phyloP scores from a whole-genome alignment of 352 stramenopile genomes.

The Globisporangium ultimum region DNA sequence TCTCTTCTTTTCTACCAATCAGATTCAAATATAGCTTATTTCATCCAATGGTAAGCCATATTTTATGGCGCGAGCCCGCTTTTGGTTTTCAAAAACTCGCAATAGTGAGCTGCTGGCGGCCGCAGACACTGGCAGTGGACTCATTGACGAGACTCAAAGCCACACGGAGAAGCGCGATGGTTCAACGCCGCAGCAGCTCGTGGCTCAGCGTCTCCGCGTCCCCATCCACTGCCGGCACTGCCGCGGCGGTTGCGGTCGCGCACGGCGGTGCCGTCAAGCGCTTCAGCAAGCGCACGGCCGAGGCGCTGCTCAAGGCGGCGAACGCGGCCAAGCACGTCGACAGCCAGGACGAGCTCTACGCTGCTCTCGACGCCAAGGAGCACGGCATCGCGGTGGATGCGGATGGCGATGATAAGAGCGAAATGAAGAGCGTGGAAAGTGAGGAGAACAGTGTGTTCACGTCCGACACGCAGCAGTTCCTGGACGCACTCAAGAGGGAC shows the following conservation, averaged over 20 bases:
- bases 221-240: neutral
- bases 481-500: constrained; percentile 29
- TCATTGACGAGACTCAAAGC: neutral
- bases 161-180: constrained; percentile 4
- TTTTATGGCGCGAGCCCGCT: neutral
- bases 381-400: neutral
- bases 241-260: neutral
- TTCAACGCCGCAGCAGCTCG: constrained; percentile 8
- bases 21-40: neutral
- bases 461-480: constrained; percentile 24
- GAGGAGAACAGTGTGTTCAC: constrained; percentile 8
- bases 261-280: neutral
- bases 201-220: constrained; percentile 7
- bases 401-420: neutral
- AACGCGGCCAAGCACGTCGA: neutral
- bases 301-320: neutral
- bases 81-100: constrained; percentile 6
- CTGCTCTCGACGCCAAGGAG: neutral
- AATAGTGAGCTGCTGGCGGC: neutral
- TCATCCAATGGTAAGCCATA: neutral
- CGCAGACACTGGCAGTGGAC: neutral
- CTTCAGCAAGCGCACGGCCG: constrained; percentile 11
- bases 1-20: constrained; percentile 6
- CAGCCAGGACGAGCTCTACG: neutral
- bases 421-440: neutral